These are phyloP conservation scores for Verticillium isaacii DNA, from an alignment of 2,329 filamentous ascomycete genomes.

Conservation along the genomic window DNA sequence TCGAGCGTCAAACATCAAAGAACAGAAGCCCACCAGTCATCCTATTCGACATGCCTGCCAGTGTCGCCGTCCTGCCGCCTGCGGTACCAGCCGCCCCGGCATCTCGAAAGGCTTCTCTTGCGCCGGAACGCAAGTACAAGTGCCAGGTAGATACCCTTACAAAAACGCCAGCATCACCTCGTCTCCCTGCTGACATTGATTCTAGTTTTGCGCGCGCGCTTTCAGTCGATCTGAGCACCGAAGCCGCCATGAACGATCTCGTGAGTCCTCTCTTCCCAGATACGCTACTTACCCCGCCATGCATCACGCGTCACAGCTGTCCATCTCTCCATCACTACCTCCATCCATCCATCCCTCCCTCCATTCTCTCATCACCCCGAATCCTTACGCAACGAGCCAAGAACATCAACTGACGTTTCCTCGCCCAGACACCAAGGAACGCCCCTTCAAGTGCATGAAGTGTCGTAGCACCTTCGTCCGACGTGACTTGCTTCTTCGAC, in stretches of 20 bases:
- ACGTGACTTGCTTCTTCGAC: conserved; percentile 89
- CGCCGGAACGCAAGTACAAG: conserved; percentile 97
- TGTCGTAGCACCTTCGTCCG: conserved; percentile 98
- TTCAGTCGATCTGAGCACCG: conserved; percentile 97
- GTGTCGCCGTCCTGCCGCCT: conserved; percentile 59
- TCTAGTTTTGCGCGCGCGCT: conserved; percentile 60
- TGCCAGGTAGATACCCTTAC: conserved; percentile 75
- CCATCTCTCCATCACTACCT: background rate
- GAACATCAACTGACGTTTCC: conserved; percentile 1
- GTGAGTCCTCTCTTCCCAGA: background rate
- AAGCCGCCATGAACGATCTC: conserved; percentile 85
- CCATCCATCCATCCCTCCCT: background rate
- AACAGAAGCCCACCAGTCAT: conserved; percentile 12
- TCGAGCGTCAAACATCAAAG: background rate
- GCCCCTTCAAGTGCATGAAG: conserved; percentile 98
- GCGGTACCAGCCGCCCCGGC: conserved; percentile 64
- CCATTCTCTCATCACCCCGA: background rate
- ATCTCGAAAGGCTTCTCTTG: conserved; percentile 69
- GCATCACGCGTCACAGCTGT: background rate
- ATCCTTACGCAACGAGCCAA: conserved; percentile 5
- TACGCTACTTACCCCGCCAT: too few relatives aligned
- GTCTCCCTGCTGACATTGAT: background rate
- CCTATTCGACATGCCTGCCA: conserved; percentile 57
- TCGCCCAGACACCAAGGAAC: conserved; percentile 88
- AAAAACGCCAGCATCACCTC: background rate